Evolutionary conservation across 2,329 filamentous ascomycete genomes (phyloP).

Genomic region (Sordariomycetes sp.): DNA sequence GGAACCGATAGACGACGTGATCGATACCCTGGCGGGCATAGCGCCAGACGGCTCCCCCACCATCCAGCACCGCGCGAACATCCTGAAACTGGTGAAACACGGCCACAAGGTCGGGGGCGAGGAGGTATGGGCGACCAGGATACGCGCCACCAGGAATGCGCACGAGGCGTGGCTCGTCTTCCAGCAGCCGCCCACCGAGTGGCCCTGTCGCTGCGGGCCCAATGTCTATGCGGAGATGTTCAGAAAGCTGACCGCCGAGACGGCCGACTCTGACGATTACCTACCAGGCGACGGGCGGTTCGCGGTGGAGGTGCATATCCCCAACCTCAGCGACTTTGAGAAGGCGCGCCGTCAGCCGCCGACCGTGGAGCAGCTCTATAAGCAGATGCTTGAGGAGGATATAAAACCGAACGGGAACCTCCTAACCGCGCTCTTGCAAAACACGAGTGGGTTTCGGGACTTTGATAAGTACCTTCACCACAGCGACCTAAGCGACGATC

Average conservation of each 20-base stretch:
- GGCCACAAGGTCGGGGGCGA: conserved; percentile 2
- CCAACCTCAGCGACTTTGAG: conserved; percentile 54
- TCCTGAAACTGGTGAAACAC: conserved; percentile 11
- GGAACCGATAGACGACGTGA: conserved; percentile 31
- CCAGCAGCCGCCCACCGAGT: conserved; percentile 22
- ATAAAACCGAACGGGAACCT: conserved; percentile 37
- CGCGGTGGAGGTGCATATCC: conserved; percentile 9
- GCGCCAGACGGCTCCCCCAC: conserved; percentile 40
- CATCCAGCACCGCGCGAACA: conserved; percentile 33
- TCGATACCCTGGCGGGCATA: conserved; percentile 43
- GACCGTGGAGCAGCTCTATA: conserved; percentile 44
- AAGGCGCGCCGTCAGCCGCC: conserved; percentile 53
- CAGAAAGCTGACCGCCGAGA: conserved; percentile 36
- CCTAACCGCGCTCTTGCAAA: conserved; percentile 43
- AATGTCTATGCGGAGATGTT: conserved; percentile 51
- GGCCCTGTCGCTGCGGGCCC: conserved; percentile 19
- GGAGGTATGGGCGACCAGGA: conserved; percentile 39
- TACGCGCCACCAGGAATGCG: conserved; percentile 48
- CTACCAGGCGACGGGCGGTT: conserved; percentile 13
- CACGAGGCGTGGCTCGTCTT: conserved; percentile 50
- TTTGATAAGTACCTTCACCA: conserved; percentile 40
- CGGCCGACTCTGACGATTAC: conserved; percentile 12
- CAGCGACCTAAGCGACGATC: conserved; percentile 13
- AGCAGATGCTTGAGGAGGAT: conserved; percentile 40
- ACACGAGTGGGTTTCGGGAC: conserved; percentile 34